These are phyloP conservation scores for Trametes cinnabarina DNA, from an alignment of 768 basidiomycete species.

Conservation along the genomic window DNA sequence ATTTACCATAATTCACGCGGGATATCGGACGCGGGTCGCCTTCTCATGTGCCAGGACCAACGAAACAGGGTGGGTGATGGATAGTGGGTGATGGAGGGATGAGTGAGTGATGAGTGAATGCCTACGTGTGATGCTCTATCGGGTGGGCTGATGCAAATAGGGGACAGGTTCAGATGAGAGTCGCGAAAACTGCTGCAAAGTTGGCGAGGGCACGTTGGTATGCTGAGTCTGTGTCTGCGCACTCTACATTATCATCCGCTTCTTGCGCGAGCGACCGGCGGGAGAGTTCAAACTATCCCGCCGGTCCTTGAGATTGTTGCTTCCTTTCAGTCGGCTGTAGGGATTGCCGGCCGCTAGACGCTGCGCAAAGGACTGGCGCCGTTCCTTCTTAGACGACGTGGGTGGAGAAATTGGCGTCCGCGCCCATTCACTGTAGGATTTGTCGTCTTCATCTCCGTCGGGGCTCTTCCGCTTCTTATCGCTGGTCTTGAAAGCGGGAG, in stretches of 20 bases:
- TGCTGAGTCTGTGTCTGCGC: neutral
- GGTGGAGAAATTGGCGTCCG: constrained; percentile 19
- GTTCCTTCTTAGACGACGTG: constrained; percentile 9
- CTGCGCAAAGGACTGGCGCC: neutral
- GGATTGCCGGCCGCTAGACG: constrained; percentile 30
- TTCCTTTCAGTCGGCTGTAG: constrained; percentile 34
- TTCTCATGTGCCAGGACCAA: neutral
- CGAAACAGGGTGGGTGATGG: neutral
- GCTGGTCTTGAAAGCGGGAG: constrained; percentile 11
- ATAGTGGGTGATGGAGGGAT: neutral
- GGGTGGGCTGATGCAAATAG: neutral
- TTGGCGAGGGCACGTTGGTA: neutral
- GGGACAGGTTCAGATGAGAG: neutral
- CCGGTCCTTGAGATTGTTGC: constrained; percentile 33
- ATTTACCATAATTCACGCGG: constrained; percentile 15
- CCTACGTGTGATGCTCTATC: neutral
- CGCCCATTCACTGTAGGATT: constrained; percentile 20
- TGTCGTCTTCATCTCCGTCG: constrained; percentile 32
- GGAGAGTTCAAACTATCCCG: constrained; percentile 21
- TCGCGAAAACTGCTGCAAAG: neutral
- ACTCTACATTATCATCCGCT: constrained; percentile 35
- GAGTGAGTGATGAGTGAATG: neutral
- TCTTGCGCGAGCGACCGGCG: constrained; percentile 33
- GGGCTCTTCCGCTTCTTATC: constrained; percentile 42
- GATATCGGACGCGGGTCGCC: neutral